Base-by-base conservation (phyloP, 257 asterid genomes). In the Linaria vulgaris region DNA sequence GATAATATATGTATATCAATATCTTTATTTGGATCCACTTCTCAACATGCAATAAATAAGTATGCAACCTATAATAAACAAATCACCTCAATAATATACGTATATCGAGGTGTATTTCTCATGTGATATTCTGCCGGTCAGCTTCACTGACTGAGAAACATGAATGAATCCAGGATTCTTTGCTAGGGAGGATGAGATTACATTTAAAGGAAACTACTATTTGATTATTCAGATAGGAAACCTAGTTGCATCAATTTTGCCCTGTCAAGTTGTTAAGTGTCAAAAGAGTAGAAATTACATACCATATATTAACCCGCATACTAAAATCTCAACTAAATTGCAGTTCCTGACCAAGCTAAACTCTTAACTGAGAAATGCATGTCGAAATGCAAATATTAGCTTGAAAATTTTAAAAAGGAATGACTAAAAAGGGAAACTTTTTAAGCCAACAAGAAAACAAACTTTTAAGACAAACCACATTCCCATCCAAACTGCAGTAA, bases 21-120 rank as follows among this genome's bases (percentile, higher is more conserved):
- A 25, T 66, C 17, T 52, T 64, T 14, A 37, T 19, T 12, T 63
- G 47, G 31, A 43, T 30, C 37, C 25, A 59, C 14, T 34, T 39
- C 16, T 5, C 5, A 44, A 12, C 49, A 41, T 41, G 12, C 47
- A 5, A 41, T 41, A 5, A 11, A 41, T 5, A 41, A n/a, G n/a
- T n/a, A n/a, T n/a, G 12, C 15, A 9, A 41, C 12, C 2, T 13
- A 9, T 9, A 41, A 3, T 41, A 41, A 15, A 41, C 47, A 9
- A 14, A 41, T 9, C 3, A 9, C 12, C 15, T 15, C 47, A 41
- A 41, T 41, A 5, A 41, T 41, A 41, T 5, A 3, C 3, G 6
- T 2, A 30, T 30, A 30, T 30, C 6, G 6, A 30, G 5, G 6
- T 30, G 37, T 30, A 2, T 30, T 6, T 30, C 37, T 2, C 37